Evolutionary conservation across 805 yeast species (phyloP), one percentile per base, ranked within the genome.

Genomic region (Starmerella bombi): DNA sequence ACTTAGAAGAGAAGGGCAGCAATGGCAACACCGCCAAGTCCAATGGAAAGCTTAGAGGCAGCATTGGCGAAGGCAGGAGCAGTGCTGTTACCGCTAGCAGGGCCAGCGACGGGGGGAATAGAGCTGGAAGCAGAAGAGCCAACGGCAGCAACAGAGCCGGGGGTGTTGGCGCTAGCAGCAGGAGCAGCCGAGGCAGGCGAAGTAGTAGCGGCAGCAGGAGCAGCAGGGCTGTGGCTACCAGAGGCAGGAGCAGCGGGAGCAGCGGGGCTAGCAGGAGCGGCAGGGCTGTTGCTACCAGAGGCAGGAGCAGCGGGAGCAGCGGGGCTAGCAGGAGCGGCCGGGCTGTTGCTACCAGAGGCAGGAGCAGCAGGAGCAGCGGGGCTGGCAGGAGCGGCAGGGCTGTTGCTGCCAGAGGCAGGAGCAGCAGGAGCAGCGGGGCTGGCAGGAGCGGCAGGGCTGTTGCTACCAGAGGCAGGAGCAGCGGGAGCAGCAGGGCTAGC

Each of bases 1-100:
- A 8, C 25, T 21, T 32, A 32, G 35, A 32, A 20, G 27, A 45
- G 38, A n/a, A 49, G 45, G 28, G 48, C 42, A 30, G 45, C 52
- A 15, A 38, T 36, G 34, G 49, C 49, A n/a, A 30, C 49, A 23
- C 43, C 50, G n/a, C 38, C 41, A 25, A 31, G 40, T 17, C 44
- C 46, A 25, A 36, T 32, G 10, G 29, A 34, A 17, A 40, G 23
- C 32, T 15, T 33, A 7, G 44, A 31, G 19, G 42, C 51, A 15
- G 39, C 47, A 41, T 44, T 45, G 22, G 45, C 43, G 17, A 38
- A 16, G 19, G 31, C 28, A 17, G 43, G 39, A 6, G 32, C 22
- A 12, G 18, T 32, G 14, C 15, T 8, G 19, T 32, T 18, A 36
- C 32, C 44, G 23, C 27, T 17, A 18, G 41, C n/a, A n/a, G 39